These are phyloP conservation scores for Rhodamnia argentea DNA, from an alignment of 345 rosid genomes.

Conservation along the genomic window DNA sequence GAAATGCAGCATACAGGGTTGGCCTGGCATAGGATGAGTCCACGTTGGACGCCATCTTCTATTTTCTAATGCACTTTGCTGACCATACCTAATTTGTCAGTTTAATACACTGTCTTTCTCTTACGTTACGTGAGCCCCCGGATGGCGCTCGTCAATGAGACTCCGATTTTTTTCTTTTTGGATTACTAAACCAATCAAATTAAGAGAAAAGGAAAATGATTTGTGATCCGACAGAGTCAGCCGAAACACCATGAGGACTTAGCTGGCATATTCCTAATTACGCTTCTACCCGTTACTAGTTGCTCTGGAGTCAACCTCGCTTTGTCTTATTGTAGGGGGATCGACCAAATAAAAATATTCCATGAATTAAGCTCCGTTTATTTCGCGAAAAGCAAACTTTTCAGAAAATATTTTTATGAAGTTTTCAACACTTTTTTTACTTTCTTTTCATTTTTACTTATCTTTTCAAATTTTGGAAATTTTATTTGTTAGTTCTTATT, in stretches of 20 bases:
- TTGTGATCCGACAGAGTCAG: too few species aligned
- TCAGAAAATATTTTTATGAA: accelerated
- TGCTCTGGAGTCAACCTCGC: not conserved
- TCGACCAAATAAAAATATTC: not conserved
- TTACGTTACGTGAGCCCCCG: not conserved
- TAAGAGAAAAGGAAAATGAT: not conserved
- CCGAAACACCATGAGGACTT: not conserved
- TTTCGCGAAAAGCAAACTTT: too few species aligned
- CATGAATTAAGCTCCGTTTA: not conserved
- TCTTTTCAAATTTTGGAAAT: too few species aligned
- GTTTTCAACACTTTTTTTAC: too few species aligned
- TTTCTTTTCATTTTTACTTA: too few species aligned
- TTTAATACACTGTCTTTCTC: not conserved
- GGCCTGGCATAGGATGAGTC: not conserved
- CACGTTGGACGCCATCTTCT: not conserved
- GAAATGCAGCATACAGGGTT: not conserved
- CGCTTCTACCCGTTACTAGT: not conserved
- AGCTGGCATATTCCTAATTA: not conserved
- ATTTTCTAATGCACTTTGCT: not conserved
- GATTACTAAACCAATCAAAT: not conserved
- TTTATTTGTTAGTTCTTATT: too few species aligned
- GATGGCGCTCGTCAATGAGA: not conserved
- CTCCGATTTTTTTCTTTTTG: not conserved
- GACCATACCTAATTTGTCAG: not conserved
- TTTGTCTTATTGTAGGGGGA: not conserved